A percentile compares a stretch with the other conserved stretches of the same genome.
Conservation (phyloP, 306 rosid species). For the Pterocarpus macrocarpus region DNA sequence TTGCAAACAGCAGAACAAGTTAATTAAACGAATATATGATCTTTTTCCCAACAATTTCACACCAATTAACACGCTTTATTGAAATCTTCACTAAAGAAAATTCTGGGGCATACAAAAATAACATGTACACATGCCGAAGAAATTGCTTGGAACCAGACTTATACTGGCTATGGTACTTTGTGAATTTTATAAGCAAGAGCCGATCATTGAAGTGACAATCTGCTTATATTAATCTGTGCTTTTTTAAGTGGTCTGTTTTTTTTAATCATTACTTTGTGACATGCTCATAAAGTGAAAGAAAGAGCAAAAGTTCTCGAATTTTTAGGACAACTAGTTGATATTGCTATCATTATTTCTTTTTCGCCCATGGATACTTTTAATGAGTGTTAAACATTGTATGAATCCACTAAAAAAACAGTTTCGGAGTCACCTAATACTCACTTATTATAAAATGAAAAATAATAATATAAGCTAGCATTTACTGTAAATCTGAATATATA, state of each 20-base stretch:
- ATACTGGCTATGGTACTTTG: no score
- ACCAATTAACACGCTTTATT: no score
- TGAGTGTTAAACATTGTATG: background rate
- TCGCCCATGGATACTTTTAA: background rate
- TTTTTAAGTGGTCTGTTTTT: slow-evolving; percentile 10
- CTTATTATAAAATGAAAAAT: no score
- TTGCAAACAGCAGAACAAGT: no score
- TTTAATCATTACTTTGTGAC: slow-evolving; percentile 42
- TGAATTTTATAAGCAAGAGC: background rate
- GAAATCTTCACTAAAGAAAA: no score
- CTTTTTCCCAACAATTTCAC: no score
- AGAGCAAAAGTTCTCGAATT: slow-evolving; percentile 23
- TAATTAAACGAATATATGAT: no score
- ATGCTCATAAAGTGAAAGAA: slow-evolving; percentile 32
- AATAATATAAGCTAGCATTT: no score
- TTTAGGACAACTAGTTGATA: slow-evolving; percentile 18
- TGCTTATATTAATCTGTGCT: slow-evolving; percentile 22
- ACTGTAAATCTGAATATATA: no score
- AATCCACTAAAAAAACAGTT: background rate
- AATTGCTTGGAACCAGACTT: no score
- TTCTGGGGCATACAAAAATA: no score
- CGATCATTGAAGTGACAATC: slow-evolving; percentile 38
- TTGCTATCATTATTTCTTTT: slow-evolving; percentile 12
- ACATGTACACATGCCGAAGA: no score
- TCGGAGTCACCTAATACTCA: background rate